phyloP scores from a whole-genome alignment of 164 flowering plant species.

The Saururus chinensis region DNA sequence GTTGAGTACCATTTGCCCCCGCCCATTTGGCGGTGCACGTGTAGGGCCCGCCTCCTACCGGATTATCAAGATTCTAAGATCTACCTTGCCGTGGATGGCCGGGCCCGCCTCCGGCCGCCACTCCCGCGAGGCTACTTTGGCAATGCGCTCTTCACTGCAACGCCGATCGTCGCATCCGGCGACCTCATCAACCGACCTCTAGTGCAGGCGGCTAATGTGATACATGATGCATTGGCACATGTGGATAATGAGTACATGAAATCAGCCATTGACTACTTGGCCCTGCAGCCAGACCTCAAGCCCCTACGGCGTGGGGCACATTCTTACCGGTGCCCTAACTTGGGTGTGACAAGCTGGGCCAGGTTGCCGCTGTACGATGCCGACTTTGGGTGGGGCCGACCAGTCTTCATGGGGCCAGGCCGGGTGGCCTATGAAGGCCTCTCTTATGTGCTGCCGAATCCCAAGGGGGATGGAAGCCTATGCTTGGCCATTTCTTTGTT shows the following conservation, averaged over 20 bases:
- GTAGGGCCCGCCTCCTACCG: slow-evolving; percentile 17
- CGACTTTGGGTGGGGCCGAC: slow-evolving; percentile 31
- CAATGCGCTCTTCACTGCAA: slow-evolving; percentile 10
- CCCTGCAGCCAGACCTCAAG: neutral
- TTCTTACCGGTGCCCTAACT: slow-evolving; percentile 9
- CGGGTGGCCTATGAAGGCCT: slow-evolving; percentile 11
- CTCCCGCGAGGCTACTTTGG: slow-evolving; percentile 24
- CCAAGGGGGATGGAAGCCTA: slow-evolving; percentile 9
- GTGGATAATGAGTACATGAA: slow-evolving; percentile 3
- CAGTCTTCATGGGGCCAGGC: slow-evolving; percentile 18
- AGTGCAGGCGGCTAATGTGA: slow-evolving; percentile 25
- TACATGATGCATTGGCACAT: slow-evolving; percentile 35
- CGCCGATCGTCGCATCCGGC: slow-evolving; percentile 3
- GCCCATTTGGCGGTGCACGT: slow-evolving; percentile 30
- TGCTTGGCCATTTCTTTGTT: slow-evolving; percentile 7
- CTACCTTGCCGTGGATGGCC: slow-evolving; percentile 9
- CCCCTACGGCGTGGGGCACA: slow-evolving; percentile 12
- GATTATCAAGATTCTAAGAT: slow-evolving; percentile 13
- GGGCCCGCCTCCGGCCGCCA: slow-evolving; percentile 18
- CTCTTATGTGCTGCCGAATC: slow-evolving; percentile 11
- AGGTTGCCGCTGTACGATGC: slow-evolving; percentile 20
- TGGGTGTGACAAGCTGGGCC: slow-evolving; percentile 17
- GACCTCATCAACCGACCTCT: slow-evolving; percentile 19
- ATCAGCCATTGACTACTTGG: slow-evolving; percentile 29
- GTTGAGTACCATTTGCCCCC: slow-evolving; percentile 59